Conservation (phyloP, 2,329 filamentous ascomycete species). For the Hypoxylon sp. region DNA sequence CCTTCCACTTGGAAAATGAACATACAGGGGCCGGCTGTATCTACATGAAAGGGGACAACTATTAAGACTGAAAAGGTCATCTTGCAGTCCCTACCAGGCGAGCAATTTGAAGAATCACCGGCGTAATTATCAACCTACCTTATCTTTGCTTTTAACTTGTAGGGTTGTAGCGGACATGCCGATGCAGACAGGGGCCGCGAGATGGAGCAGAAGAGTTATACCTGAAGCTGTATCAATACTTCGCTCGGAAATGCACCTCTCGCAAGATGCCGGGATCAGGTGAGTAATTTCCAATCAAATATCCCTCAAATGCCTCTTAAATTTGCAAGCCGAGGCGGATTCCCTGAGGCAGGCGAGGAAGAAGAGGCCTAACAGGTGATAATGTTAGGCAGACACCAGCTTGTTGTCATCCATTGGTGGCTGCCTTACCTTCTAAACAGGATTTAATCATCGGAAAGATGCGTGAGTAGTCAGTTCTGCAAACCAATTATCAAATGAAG, state of each 20-base stretch:
- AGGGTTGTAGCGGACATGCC: slow-evolving; percentile 15
- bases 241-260: slow-evolving; percentile 19
- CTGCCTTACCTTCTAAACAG: slow-evolving; percentile 26
- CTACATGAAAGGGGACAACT: not conserved
- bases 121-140: not conserved
- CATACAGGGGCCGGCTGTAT: not conserved
- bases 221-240: slow-evolving; percentile 11
- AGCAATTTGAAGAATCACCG: not conserved
- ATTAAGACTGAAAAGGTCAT: not conserved
- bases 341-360: slow-evolving; percentile 8
- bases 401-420: slow-evolving; percentile 27
- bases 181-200: slow-evolving; percentile 24
- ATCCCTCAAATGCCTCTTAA: slow-evolving; percentile 7
- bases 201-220: slow-evolving; percentile 26
- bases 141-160: not conserved
- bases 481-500: slow-evolving; percentile 26
- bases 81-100: not conserved
- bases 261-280: slow-evolving; percentile 10
- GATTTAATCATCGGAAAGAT: slow-evolving; percentile 38
- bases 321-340: slow-evolving; percentile 6
- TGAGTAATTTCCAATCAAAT: slow-evolving; percentile 11
- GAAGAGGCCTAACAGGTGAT: slow-evolving; percentile 14
- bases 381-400: slow-evolving; percentile 29
- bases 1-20: not conserved
- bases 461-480: slow-evolving; percentile 25